Conservation (phyloP, 805 yeast genomes). For the Candida quercuum region DNA sequence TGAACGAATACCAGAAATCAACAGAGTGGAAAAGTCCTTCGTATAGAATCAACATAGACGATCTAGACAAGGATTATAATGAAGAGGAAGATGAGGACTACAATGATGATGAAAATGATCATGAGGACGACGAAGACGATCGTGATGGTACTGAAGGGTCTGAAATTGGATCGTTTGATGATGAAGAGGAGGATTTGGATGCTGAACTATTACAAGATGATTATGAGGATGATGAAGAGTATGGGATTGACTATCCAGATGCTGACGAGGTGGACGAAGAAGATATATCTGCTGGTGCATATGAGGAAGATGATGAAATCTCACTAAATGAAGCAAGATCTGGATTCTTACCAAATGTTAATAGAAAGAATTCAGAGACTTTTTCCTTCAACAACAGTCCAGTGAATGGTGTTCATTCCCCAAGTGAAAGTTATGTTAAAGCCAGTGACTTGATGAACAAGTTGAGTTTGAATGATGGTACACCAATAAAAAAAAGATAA, state of each 20-base stretch:
- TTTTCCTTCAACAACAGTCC: constrained; percentile 12
- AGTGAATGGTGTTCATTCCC: constrained; percentile 12
- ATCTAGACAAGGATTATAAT: constrained; percentile 13
- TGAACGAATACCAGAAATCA: constrained; percentile 7
- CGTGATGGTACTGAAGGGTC: constrained; percentile 21
- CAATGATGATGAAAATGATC: constrained; percentile 18
- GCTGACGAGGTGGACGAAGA: no score
- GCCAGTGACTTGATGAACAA: constrained; percentile 22
- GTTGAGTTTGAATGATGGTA: constrained; percentile 8
- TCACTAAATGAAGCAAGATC: neutral
- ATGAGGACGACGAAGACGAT: constrained; percentile 17
- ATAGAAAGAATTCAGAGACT: constrained; percentile 10
- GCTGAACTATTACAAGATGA: constrained; percentile 23
- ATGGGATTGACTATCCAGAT: neutral
- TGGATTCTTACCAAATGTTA: constrained; percentile 9
- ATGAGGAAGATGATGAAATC: neutral
- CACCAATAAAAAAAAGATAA: neutral
- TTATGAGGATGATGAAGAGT: neutral
- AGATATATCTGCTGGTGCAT: neutral
- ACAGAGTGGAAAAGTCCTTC: constrained; percentile 1
- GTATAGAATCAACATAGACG: constrained; percentile 13
- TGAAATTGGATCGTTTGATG: constrained; percentile 14
- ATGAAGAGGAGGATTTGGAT: constrained; percentile 24
- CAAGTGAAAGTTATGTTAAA: constrained; percentile 12
- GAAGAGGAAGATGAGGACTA: constrained; percentile 19